A percentile compares a stretch with the other conserved stretches of the same genome.
These are phyloP conservation scores for Pseudogymnoascus sp. DNA, from an alignment of 2,329 filamentous ascomycete species.

Conservation along the genomic window DNA sequence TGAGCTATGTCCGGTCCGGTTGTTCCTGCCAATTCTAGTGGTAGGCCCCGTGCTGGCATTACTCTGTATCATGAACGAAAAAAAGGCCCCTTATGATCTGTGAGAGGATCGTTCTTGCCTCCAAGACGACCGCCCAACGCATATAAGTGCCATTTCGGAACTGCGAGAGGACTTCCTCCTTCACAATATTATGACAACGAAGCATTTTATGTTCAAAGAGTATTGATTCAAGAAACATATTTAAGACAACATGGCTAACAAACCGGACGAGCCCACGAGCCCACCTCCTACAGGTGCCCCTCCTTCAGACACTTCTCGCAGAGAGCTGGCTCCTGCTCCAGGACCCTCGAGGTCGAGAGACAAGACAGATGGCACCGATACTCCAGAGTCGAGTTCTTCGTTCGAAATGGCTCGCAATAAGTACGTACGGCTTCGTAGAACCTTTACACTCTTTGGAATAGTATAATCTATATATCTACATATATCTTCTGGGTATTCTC, in stretches of 20 bases:
- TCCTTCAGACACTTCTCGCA: background rate
- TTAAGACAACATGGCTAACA: background rate
- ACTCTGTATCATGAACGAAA: background rate
- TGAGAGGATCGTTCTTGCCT: background rate
- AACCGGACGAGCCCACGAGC: background rate
- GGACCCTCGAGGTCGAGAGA: background rate
- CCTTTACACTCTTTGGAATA: background rate
- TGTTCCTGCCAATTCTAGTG: background rate
- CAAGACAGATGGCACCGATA: background rate
- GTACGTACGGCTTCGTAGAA: constrained; percentile 37
- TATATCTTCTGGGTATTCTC: background rate
- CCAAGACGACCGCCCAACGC: background rate
- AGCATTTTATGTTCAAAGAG: background rate
- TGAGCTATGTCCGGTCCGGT: background rate
- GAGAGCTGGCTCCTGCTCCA: background rate
- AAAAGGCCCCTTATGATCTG: background rate
- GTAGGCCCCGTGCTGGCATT: background rate
- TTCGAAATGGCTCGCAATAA: constrained; percentile 45
- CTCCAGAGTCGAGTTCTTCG: background rate
- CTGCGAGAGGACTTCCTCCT: background rate
- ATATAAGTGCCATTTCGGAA: background rate
- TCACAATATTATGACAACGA: background rate
- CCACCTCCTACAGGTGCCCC: background rate
- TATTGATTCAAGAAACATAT: background rate
- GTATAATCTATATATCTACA: background rate